These are phyloP conservation scores for Lachnellula subtilissima DNA, from an alignment of 2,329 filamentous ascomycete species.

Conservation along the genomic window DNA sequence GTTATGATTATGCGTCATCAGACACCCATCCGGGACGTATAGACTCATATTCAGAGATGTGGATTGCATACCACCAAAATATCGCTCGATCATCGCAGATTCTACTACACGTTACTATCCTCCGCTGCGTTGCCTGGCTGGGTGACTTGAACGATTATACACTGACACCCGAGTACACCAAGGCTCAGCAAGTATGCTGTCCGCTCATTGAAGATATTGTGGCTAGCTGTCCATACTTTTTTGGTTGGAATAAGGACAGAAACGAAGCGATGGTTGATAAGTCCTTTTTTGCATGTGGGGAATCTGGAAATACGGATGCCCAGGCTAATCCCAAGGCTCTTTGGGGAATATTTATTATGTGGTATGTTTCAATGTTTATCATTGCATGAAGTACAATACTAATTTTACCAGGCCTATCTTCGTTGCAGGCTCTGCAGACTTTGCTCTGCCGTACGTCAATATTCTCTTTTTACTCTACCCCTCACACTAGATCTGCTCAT, in stretches of 20 bases:
- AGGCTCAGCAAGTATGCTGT: conserved; percentile 45
- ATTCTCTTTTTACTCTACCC: too few relatives aligned
- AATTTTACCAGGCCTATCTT: too few relatives aligned
- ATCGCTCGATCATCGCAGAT: conserved; percentile 50
- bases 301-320: conserved; percentile 27
- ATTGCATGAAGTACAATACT: too few relatives aligned
- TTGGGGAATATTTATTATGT: conserved; percentile 7
- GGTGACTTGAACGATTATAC: conserved; percentile 55
- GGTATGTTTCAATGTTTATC: too few relatives aligned
- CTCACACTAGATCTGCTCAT: too few relatives aligned
- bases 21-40: conserved; percentile 55
- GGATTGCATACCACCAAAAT: conserved; percentile 54
- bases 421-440: too few relatives aligned
- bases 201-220: conserved; percentile 54
- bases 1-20: conserved; percentile 40
- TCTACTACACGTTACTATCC: conserved; percentile 48
- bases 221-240: conserved; percentile 54
- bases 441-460: too few relatives aligned
- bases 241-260: conserved; percentile 51
- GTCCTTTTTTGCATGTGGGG: conserved; percentile 49
- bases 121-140: conserved; percentile 56
- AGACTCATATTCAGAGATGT: conserved; percentile 54
- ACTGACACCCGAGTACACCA: conserved; percentile 55
- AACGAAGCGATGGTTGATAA: conserved; percentile 24
- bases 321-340: conserved; percentile 8